Base-by-base conservation (phyloP, 1,139 yeast genomes). In the Candida pseudoviswanathii region DNA sequence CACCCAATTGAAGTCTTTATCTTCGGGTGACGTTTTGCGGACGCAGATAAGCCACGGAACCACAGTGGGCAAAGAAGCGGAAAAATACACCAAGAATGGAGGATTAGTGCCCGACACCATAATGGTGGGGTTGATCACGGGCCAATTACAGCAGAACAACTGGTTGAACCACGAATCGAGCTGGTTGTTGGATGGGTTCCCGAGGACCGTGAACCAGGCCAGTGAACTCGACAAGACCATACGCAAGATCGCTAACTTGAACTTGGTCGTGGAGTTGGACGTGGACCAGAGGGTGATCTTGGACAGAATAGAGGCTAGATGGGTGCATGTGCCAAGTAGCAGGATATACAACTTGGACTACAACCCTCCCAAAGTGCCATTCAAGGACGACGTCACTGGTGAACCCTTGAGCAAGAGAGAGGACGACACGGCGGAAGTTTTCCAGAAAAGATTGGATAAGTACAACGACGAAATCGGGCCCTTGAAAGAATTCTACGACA, bases 181-280 rank as follows among this genome's bases (percentile, higher is more conserved):
- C 9, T 91, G 96, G 91, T 71, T 92, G 30, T 73, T 92, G 48
- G 98, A 92, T 63, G 98, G 98, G 43, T 92, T 91, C 62, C 98
- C 98, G 2, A 73, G 98, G 53, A 92, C 95, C 0, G 65, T 72
- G 25, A 69, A 68, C 2, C 98, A 92, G 66, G 97, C 97, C 0
- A 61, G 66, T 31, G 76, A 75, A 5, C 70, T 92, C 41, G 82
- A 83, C 50, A 54, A 61, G 21, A 76, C 78, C 7, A 70, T 91
- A 45, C 54, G 54, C 0, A 56, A 67, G 8, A 54, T 68, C 1
- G 67, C 85, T 1, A 64, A 68, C 10, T 65, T 91, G 50, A 90
- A 89, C 60, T 64, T 87, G 55, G 96, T 91, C 11, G 89, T 91
- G 5, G 95, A 89, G 62, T 72, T 92, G 43, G 85, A 86, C 52